Base-by-base conservation (phyloP, 495 filamentous ascomycete species). In the Trichoderma gamsii region DNA sequence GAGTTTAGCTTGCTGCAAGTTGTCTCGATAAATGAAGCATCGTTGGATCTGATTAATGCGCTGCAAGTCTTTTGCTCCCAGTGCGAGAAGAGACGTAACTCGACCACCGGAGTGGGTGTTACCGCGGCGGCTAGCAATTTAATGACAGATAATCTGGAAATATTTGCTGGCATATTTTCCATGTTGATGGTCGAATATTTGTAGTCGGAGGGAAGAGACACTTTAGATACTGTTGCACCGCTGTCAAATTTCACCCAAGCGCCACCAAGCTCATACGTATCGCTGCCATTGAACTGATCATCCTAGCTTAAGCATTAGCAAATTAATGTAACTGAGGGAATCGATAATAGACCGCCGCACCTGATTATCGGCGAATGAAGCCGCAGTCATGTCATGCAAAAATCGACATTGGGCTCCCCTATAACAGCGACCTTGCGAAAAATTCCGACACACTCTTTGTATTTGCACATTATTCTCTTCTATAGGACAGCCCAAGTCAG, bases 171-270 rank as follows among this genome's bases (percentile, higher is more conserved):
- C 9, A 61, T 27, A 27, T 61, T 61, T 16, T 21, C 9, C 9
- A 61, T 27, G 5, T 32, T 13, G 25, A 61, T 18, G 13, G 56
- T 23, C 16, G 56, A 61, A 9, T 4, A 38, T 38, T 9, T 38
- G 35, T 38, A 61, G 12, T 61, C 56, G 11, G 56, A 32, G 13
- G 56, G 63, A 16, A 75, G 63, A 1, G 72, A 71, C 0, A 74
- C 63, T 56, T 74, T 74, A 13, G 61, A 46, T 18, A 77, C 68
- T 0, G 38, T 63, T 0, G 73, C 74, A 6, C 77, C 77, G n/a
- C 70, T 70, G 6, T 69, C 71, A 25, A 78, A 78, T 16, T 71
- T 65, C 16, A 72, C 73, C 21, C 71, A 23, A 4, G 72, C 72
- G n/a, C 76, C 76, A 4, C 64, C 41, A 11, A 78, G 64, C 35